These are phyloP conservation scores for Amanita inopinata DNA, from an alignment of 768 basidiomycete genomes.

Conservation along the genomic window DNA sequence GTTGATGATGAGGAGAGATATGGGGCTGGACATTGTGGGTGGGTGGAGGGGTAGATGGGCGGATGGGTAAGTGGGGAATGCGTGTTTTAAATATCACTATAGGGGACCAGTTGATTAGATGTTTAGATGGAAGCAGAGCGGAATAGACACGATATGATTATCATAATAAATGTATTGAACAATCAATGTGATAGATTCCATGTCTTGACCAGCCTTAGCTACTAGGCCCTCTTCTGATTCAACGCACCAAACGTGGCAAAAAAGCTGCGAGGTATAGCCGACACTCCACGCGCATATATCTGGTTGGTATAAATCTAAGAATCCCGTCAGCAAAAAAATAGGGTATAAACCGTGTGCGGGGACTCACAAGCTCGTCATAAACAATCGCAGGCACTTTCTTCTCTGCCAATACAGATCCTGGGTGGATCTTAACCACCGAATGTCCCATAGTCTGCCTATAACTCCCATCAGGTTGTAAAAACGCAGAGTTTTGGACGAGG, in stretches of 20 bases:
- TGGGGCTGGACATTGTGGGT: no score
- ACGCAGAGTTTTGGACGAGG: slow-evolving; percentile 73
- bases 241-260: slow-evolving; percentile 26
- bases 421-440: slow-evolving; percentile 84
- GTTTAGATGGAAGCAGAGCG: no score
- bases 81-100: no score
- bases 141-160: no score
- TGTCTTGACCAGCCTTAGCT: no score
- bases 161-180: no score
- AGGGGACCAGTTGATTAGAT: no score
- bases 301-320: slow-evolving; percentile 67
- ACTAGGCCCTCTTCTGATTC: slow-evolving; percentile 22
- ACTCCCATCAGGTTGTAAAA: slow-evolving; percentile 74
- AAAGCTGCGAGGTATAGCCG: slow-evolving; percentile 55
- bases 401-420: slow-evolving; percentile 71
- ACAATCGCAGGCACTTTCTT: slow-evolving; percentile 83
- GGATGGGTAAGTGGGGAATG: no score
- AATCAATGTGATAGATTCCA: no score
- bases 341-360: not conserved
- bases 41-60: no score
- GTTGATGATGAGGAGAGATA: slow-evolving; percentile 25
- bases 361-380: slow-evolving; percentile 83
- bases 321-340: not conserved
- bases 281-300: slow-evolving; percentile 90
- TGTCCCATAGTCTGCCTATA: slow-evolving; percentile 80